Conservation (phyloP, 2,329 filamentous ascomycete species). For the Ophiognomonia clavigignenti-juglandacearum region DNA sequence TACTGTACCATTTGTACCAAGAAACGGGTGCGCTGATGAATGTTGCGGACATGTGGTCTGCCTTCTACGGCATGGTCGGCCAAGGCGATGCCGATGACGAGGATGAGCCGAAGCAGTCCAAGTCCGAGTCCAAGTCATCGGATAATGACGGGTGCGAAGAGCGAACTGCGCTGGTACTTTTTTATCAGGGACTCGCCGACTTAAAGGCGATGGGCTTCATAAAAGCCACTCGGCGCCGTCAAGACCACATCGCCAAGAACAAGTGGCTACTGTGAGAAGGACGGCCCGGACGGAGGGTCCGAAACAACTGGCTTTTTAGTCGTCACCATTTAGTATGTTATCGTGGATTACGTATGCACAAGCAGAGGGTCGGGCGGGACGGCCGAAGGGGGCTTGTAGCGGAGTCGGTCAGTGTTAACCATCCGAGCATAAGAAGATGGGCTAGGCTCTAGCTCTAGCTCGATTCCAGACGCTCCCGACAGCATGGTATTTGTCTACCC, state of each 20-base stretch:
- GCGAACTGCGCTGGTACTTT: slow-evolving; percentile 62
- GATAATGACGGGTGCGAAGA: slow-evolving; percentile 41
- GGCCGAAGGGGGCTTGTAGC: no score
- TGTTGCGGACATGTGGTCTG: slow-evolving; percentile 72
- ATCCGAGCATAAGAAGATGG: no score
- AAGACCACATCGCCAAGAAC: slow-evolving; percentile 87
- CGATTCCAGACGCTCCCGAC: background rate
- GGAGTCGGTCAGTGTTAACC: no score
- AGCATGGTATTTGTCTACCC: slow-evolving; percentile 1
- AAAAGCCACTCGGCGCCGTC: slow-evolving; percentile 85
- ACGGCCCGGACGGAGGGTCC: background rate
- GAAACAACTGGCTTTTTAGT: background rate
- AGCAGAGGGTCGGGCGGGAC: background rate
- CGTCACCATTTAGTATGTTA: slow-evolving; percentile 8
- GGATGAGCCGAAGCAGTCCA: slow-evolving; percentile 25
- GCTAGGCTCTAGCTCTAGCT: no score
- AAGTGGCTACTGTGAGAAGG: slow-evolving; percentile 58
- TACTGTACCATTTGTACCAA: slow-evolving; percentile 74
- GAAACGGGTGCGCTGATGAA: slow-evolving; percentile 76
- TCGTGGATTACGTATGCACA: background rate
- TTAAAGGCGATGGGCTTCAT: slow-evolving; percentile 81
- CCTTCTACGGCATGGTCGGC: slow-evolving; percentile 63
- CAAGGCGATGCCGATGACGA: slow-evolving; percentile 34
- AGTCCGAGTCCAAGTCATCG: background rate
- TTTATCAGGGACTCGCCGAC: slow-evolving; percentile 83